Evolutionary conservation across 768 basidiomycete species (phyloP), one percentile per base, ranked within the genome.

Genomic region (Suillus subaureus): DNA sequence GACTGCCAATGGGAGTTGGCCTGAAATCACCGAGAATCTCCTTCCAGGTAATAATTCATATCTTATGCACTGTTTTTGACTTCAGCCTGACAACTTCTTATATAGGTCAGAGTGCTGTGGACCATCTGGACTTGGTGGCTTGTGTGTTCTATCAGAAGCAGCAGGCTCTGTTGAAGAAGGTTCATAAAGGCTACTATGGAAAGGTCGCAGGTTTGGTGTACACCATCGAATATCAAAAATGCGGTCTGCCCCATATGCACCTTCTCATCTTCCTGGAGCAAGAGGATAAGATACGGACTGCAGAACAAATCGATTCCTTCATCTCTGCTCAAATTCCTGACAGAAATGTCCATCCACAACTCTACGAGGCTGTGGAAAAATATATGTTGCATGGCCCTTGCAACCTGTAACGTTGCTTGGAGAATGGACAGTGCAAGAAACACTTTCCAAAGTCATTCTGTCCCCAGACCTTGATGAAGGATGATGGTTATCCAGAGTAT

Each of bases 211-310:
- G 81, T 5, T 72, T 78, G 63, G 80, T 87, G 0, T 84, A 85
- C 63, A 81, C 79, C 12, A 85, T 86, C 61, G 84, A 89, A 66
- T 88, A 86, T 68, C 86, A 88, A 69, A 88, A 87, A 65, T 71
- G 82, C 0, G 83, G 84, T 0, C 79, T 88, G 0, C 85, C 85
- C 28, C 85, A 87, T 67, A 80, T 82, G 68, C 87, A 89, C 70
- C 67, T 82, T 12, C 68, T 87, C 1, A 72, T 88, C 52, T 81
- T 83, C 65, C 70, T 87, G 1, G 40, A 75, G 0, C 54, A 75
- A 0, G 61, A 60, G 0, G 43, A 72, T 64, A 82, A 82, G 63
- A 71, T 85, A 2, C 39, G 28, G 0, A 76, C 73, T 15, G 72
- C 81, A 6, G 73, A 71, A 8, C 74, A 78, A 23, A 71, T 88